Percentiles rank a stretch among this genome's conserved stretches.
Evolutionary conservation across 768 basidiomycete genomes (phyloP).

Genomic region (Dioszegia crocea): DNA sequence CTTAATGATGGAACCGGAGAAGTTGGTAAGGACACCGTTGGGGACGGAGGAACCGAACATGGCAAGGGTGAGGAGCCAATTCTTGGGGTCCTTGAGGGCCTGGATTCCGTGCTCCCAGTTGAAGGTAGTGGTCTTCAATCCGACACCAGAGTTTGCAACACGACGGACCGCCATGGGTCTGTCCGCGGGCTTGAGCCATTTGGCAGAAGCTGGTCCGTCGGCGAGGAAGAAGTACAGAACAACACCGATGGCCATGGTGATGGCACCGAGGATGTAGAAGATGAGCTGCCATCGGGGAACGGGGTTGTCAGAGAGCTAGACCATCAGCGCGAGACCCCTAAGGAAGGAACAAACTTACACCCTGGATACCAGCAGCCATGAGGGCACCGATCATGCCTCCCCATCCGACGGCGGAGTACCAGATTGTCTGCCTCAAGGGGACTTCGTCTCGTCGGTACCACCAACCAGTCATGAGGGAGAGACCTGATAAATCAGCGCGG

Average conservation of each 20-base stretch:
- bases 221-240: constrained; percentile 50
- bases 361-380: constrained; percentile 49
- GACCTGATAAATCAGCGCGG: neutral
- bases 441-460: constrained; percentile 44
- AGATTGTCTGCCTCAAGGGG: constrained; percentile 48
- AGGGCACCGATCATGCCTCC: constrained; percentile 50
- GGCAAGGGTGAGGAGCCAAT: constrained; percentile 44
- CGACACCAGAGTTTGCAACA: constrained; percentile 46
- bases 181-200: constrained; percentile 44
- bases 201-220: constrained; percentile 46
- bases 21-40: constrained; percentile 50
- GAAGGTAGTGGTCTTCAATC: constrained; percentile 48
- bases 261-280: constrained; percentile 46
- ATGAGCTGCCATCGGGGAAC: constrained; percentile 36
- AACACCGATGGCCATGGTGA: constrained; percentile 45
- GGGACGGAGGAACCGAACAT: constrained; percentile 48
- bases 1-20: constrained; percentile 49
- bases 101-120: constrained; percentile 37
- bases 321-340: neutral
- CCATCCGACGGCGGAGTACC: constrained; percentile 48
- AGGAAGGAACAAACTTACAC: constrained; percentile 7
- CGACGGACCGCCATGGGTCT: constrained; percentile 47
- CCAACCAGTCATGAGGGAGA: constrained; percentile 49
- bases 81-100: constrained; percentile 44
- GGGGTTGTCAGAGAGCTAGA: constrained; percentile 18